Base-by-base conservation (phyloP, 345 rosid species). In the Syzygium aqueum region DNA sequence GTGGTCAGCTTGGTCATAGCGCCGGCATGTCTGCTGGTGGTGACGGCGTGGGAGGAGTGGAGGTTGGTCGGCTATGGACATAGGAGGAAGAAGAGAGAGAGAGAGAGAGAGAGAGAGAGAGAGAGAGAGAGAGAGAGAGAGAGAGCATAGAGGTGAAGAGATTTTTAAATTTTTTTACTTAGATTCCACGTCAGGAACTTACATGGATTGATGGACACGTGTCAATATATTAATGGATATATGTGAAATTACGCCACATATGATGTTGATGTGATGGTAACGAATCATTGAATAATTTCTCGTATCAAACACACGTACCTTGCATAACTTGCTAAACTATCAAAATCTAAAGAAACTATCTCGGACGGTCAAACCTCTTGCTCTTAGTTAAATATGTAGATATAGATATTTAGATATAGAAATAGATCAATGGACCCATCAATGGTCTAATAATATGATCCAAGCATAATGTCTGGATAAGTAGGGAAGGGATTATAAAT, bases 251-350 rank as follows among this genome's bases (percentile, higher is more conserved):
- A 63, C 13, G 25, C 73, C 37, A 3, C 5, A 28, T 52, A 52
- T 52, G 0, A 2, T 1, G 10, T 4, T n/a, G 37, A n/a, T n/a
- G 10, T 3, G 10, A 11, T 28, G 37, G 5, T 28, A 28, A n/a
- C 16, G 14, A 63, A 63, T n/a, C 37, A 10, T 2, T 7, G 1
- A 15, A 63, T 63, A 63, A 28, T 63, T 61, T 4, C 21, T 28
- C 25, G 53, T 51, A 12, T 51, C 13, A 3, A 51, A 51, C 15
- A 51, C 15, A 14, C 17, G 13, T 51, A 13, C 53, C 16, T 51
- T 6, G 13, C 1, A 51, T 13, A 51, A 51, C 53, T 51, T 51
- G 53, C 17, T 17, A 4, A 51, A 51, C 16, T 3, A 51, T 14
- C 53, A 14, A 14, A 51, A 51, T 15, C 17, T 52, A 15, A 14